A percentile compares a stretch with the other conserved stretches of the same genome.
These are phyloP conservation scores for Phaeodactylum tricornutum DNA, from an alignment of 108 stramenopile species.

Conservation along the genomic window DNA sequence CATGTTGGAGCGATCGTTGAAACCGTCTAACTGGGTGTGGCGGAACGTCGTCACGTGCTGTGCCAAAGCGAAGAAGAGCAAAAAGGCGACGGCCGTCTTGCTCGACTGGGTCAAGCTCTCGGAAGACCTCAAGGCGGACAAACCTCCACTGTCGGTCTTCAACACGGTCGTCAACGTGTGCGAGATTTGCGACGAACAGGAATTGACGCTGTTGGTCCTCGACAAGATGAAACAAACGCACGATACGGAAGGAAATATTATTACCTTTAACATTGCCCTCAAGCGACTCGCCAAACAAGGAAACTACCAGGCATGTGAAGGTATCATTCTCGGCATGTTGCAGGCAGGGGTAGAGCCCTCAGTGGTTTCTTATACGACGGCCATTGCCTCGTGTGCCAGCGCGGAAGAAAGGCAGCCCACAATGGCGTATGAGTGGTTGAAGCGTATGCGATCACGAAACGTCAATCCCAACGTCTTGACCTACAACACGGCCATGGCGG, in stretches of 20 bases:
- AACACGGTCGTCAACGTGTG: conserved; percentile 83
- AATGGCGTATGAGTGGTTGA: conserved; percentile 67
- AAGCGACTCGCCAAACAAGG: conserved; percentile 80
- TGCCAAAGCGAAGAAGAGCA: conserved; percentile 71
- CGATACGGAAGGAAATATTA: conserved; percentile 78
- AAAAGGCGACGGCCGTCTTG: conserved; percentile 69
- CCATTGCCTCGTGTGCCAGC: conserved; percentile 70
- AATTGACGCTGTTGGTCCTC: conserved; percentile 66
- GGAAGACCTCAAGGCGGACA: conserved; percentile 54
- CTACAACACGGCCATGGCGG: conserved; percentile 78
- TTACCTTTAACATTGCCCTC: conserved; percentile 86
- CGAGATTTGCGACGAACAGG: conserved; percentile 83
- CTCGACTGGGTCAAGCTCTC: conserved; percentile 74
- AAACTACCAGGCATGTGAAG: conserved; percentile 61
- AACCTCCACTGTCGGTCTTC: conserved; percentile 70
- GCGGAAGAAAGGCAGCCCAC: conserved; percentile 46
- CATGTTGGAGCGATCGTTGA: conserved; percentile 56
- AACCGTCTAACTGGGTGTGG: conserved; percentile 60
- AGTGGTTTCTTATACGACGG: conserved; percentile 84
- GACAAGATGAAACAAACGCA: conserved; percentile 77
- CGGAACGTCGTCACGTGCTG: conserved; percentile 61
- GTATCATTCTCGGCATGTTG: conserved; percentile 83
- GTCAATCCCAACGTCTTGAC: conserved; percentile 74
- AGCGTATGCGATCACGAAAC: conserved; percentile 67
- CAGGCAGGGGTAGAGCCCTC: conserved; percentile 68